Conservation (phyloP, 106 monocot genomes). For the Platanthera zijinensis region DNA sequence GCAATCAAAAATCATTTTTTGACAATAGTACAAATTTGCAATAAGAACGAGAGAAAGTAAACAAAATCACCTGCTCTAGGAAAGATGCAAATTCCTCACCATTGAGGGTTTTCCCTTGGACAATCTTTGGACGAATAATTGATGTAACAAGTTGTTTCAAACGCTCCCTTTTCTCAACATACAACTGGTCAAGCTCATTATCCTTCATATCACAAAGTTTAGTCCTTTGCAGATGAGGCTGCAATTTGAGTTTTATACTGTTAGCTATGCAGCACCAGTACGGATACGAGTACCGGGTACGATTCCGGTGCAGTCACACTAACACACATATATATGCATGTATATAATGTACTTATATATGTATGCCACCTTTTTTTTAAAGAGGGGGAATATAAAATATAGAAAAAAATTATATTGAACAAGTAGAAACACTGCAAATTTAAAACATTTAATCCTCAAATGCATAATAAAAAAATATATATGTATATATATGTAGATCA, state of each 20-base stretch:
- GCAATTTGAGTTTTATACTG: constrained; percentile 14
- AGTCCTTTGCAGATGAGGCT: constrained; percentile 99
- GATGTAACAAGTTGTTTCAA: constrained; percentile 78
- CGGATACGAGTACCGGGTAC: too few relatives aligned
- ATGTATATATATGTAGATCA: too few relatives aligned
- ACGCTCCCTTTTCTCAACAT: constrained; percentile 69
- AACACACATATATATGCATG: too few relatives aligned
- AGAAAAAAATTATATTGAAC: too few relatives aligned
- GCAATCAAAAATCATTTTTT: neutral
- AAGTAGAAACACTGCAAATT: too few relatives aligned
- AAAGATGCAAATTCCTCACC: constrained; percentile 90
- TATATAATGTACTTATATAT: too few relatives aligned
- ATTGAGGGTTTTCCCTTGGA: constrained; percentile 71
- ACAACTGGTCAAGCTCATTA: constrained; percentile 68
- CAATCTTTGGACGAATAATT: constrained; percentile 77
- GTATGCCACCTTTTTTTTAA: too few relatives aligned
- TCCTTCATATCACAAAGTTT: constrained; percentile 93
- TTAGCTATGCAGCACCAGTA: neutral
- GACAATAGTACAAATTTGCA: neutral
- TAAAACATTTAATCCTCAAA: too few relatives aligned
- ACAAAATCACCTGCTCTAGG: constrained; percentile 64
- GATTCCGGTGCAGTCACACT: too few relatives aligned
- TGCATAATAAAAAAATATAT: too few relatives aligned
- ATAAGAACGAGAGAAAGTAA: neutral
- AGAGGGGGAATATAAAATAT: too few relatives aligned